A percentile compares a stretch with the other conserved stretches of the same genome.
These are phyloP conservation scores for Lachnellula willkommii DNA, from an alignment of 2,329 filamentous ascomycete genomes.

Conservation along the genomic window DNA sequence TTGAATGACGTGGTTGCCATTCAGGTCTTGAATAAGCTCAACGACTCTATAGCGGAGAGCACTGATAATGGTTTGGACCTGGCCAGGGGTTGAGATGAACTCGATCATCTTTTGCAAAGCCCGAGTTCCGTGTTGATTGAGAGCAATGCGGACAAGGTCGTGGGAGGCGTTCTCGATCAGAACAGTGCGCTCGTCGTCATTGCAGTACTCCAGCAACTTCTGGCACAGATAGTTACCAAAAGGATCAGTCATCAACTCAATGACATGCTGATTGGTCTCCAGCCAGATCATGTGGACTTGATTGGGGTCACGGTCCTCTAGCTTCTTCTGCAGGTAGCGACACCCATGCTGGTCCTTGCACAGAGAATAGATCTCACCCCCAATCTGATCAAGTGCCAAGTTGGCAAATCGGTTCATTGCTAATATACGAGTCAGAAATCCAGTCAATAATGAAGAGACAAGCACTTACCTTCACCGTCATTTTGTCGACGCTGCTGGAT, in stretches of 20 bases:
- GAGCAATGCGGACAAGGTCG: conserved; percentile 84
- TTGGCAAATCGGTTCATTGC: conserved; percentile 78
- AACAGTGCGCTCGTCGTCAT: conserved; percentile 87
- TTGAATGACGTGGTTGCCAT: conserved; percentile 98
- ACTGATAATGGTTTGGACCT: conserved; percentile 81
- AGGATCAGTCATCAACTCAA: conserved; percentile 97
- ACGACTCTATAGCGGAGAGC: conserved; percentile 82
- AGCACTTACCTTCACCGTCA: conserved; percentile 60
- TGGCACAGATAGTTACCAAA: conserved; percentile 99
- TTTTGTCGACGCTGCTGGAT: conserved; percentile 71
- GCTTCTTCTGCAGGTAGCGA: conserved; percentile 92
- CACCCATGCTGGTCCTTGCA: conserved; percentile 99
- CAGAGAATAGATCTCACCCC: conserved; percentile 77
- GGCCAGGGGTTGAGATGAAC: conserved; percentile 78
- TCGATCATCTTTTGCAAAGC: conserved; percentile 99
- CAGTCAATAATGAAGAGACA: background rate
- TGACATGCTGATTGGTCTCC: conserved; percentile 88
- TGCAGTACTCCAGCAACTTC: conserved; percentile 93
- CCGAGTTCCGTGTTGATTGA: conserved; percentile 95
- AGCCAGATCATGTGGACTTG: conserved; percentile 89
- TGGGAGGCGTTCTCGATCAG: conserved; percentile 85
- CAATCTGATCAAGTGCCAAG: conserved; percentile 72
- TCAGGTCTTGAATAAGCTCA: conserved; percentile 91
- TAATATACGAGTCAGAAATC: conserved; percentile 28
- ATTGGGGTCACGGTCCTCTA: conserved; percentile 80